Evolutionary conservation across 805 yeast genomes (phyloP).

Genomic region (Schizosaccharomyces cryophilus): DNA sequence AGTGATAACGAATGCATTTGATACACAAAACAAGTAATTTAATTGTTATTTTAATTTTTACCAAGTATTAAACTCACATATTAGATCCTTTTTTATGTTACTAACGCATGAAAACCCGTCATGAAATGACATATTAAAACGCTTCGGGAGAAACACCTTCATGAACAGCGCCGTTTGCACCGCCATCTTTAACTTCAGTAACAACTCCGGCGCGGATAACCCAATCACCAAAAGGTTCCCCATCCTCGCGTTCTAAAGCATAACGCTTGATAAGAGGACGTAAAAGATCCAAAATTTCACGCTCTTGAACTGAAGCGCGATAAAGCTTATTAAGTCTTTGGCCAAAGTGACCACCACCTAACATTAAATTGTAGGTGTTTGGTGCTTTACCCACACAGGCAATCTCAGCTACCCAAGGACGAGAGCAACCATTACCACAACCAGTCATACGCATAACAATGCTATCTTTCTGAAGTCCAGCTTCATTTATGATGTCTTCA

Average conservation of each 20-base stretch:
- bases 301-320: conserved; percentile 71
- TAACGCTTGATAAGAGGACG: conserved; percentile 79
- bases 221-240: conserved; percentile 91
- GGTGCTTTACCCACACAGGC: conserved; percentile 88
- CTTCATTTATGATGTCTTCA: conserved; percentile 70
- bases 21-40: too few species aligned
- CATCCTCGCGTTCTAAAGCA: conserved; percentile 74
- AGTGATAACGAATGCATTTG: too few species aligned
- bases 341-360: conserved; percentile 92
- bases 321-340: conserved; percentile 76
- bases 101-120: too few species aligned
- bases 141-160: neutral
- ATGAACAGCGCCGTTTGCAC: neutral
- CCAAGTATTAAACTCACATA: too few species aligned
- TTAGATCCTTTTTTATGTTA: too few species aligned
- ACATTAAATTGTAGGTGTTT: conserved; percentile 77
- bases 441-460: conserved; percentile 97
- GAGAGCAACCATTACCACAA: conserved; percentile 94
- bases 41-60: too few species aligned
- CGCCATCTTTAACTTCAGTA: conserved; percentile 32
- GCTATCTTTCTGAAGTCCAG: conserved; percentile 81
- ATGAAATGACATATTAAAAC: neutral
- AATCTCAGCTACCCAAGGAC: conserved; percentile 94
- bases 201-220: conserved; percentile 68
- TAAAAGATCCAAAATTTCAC: conserved; percentile 52